Base-by-base conservation (phyloP, 345 rosid genomes). In the Crucihimalaya himalaica region DNA sequence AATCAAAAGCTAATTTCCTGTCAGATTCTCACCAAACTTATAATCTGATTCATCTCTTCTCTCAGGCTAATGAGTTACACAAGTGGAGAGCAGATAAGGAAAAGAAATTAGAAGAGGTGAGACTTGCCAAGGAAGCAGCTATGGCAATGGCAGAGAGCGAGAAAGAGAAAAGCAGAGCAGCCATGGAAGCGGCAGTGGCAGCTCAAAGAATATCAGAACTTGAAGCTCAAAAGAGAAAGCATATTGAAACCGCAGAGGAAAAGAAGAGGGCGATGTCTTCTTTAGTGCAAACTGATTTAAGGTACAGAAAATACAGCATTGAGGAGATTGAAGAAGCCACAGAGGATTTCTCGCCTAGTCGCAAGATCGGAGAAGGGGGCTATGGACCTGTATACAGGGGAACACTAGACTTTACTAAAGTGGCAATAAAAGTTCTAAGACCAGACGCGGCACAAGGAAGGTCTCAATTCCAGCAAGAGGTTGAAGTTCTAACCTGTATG, bases 281-380 rank as follows among this genome's bases (percentile, higher is more conserved):
- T 73, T 45, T 83, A 48, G 25, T 5, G 3, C 28, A 74, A 8
- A 68, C 45, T 46, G 83, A 73, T 47, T 16, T 79, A 29, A 76
- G 86, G 72, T 94, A 87, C 43, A 66, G 92, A 72, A 86, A 73
- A 68, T 94, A 91, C 78, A 19, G 73, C 4, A 89, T 91, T 32
- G 88, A 88, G 71, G 97, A 94, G 82, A 88, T 94, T 29, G 96
- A 91, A 83, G 61, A 37, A 51, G 97, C 97, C 68, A 85, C 97
- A 1, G 79, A 87, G 3, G 55, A 79, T 55, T 89, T 94, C 51
- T 18, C 87, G 0, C 68, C 45, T 4, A 69, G 83, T 20, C 89
- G 77, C 39, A 91, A 89, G 83, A 81, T 94, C 12, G 98, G 98
- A 31, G 98, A 91, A 87, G 97, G 98, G 48, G 98, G 98, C 27